Base-by-base conservation (phyloP, 164 flowering plant genomes). In the Paratinospora sagittata region DNA sequence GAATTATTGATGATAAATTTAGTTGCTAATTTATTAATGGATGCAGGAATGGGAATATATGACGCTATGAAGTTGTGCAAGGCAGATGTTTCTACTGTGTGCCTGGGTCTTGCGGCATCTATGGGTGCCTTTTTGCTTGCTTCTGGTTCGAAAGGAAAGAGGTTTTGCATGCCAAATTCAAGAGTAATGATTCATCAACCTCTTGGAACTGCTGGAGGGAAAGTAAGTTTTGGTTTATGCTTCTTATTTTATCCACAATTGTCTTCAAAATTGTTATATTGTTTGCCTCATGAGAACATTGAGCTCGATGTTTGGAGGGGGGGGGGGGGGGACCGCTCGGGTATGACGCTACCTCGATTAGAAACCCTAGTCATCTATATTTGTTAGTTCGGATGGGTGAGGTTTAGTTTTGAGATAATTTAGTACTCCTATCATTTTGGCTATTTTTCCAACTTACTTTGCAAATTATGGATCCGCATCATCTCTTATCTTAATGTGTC, bases 101-200 rank as follows among this genome's bases (percentile, higher is more conserved):
- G 97, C 75, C 52, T 93, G 72, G 99, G 99, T 37, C 85, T 96
- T 73, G 98, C 99, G 70, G 98, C 97, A 81, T 93, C 98, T 52
- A 93, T 96, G 97, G 93, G 96, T 26, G 98, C 98, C 36, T 90
- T 96, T 79, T 82, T 96, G 65, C 96, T 96, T 79, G 93, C 97
- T 72, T 34, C 97, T 80, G 99, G 99, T 66, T 69, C 88, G 11
- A 96, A 91, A 84, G 99, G 97, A 68, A 96, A 96, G 81, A 84
- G 98, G 74, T 91, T 76, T 70, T 90, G 96, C 84, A 91, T 96
- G 98, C 99, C 99, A 45, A 96, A 96, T 85, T 76, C 88, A 16
- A 86, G 88, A 84, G 92, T 96, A 41, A 96, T 96, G 99, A 88
- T 96, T 80, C 99, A 90, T 82, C 94, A 88, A 70, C 96, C 96